A percentile compares a stretch with the other conserved stretches of the same genome.
phyloP scores from a whole-genome alignment of 2,329 filamentous ascomycete species.

The Exophiala spinifera region DNA sequence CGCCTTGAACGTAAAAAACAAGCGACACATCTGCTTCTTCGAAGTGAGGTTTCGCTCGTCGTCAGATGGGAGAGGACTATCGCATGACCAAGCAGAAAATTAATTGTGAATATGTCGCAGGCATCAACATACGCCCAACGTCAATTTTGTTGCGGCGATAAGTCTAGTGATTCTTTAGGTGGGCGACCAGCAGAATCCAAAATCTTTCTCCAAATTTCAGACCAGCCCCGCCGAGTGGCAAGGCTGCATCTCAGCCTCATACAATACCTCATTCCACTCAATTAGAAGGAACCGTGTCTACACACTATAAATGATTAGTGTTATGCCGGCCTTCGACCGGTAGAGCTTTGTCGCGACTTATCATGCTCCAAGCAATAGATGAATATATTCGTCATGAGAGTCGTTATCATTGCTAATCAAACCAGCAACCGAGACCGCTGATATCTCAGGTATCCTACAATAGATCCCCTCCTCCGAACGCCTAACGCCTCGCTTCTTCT shows the following conservation, averaged over 20 bases:
- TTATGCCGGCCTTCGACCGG: too few species aligned
- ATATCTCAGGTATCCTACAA: background rate
- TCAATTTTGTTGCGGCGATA: background rate
- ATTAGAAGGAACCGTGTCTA: too few species aligned
- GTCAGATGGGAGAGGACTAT: background rate
- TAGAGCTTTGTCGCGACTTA: too few species aligned
- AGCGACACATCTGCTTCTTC: background rate
- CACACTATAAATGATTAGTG: too few species aligned
- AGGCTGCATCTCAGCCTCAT: slow-evolving; percentile 2
- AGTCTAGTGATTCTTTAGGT: background rate
- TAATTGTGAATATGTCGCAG: too few species aligned
- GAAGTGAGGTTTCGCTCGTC: too few species aligned
- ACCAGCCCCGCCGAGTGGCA: background rate
- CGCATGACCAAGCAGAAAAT: slow-evolving; percentile 7
- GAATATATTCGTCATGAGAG: background rate
- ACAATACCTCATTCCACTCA: too few species aligned
- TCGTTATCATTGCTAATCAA: background rate
- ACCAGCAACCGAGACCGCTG: background rate
- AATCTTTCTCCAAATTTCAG: slow-evolving; percentile 8
- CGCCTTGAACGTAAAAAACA: background rate
- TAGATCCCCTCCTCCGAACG: background rate
- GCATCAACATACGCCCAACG: too few species aligned
- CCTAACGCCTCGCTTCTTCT: slow-evolving; percentile 11
- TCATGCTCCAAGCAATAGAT: too few species aligned
- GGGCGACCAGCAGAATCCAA: slow-evolving; percentile 1